A percentile compares a stretch with the other conserved stretches of the same genome.
Conservation (phyloP, 768 basidiomycete genomes). For the Termitomyces sp. region DNA sequence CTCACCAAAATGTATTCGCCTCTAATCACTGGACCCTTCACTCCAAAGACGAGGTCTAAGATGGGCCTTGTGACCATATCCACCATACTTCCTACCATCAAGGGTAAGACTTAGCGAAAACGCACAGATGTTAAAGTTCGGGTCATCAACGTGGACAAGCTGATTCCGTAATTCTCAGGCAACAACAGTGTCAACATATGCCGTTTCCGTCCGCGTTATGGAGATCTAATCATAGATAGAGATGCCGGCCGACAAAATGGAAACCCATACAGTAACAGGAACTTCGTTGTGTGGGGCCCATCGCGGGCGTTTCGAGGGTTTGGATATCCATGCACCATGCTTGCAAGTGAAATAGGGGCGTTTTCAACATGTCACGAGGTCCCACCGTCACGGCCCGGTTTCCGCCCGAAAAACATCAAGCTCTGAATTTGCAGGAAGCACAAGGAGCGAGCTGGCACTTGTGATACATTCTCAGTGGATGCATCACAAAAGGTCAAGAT, state of each 20-base stretch:
- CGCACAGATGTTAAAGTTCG: background rate
- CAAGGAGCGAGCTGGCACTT: background rate
- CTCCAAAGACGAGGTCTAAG: conserved; percentile 14
- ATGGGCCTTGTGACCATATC: conserved; percentile 18
- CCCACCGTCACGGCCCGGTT: background rate
- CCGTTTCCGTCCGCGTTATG: background rate
- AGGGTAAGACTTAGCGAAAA: background rate
- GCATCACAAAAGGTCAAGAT: background rate
- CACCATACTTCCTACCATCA: conserved; percentile 4
- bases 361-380: background rate
- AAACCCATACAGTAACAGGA: background rate
- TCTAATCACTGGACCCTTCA: conserved; percentile 10
- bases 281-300: background rate
- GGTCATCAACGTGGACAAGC: conserved; percentile 1
- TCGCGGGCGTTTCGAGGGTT: background rate
- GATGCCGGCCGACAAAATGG: background rate
- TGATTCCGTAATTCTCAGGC: background rate
- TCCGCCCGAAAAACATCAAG: background rate
- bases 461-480: background rate
- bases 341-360: background rate
- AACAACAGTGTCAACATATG: background rate
- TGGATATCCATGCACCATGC: background rate
- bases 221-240: conserved; percentile 1
- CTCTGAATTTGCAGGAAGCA: background rate
- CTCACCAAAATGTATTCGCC: conserved; percentile 22